These are phyloP conservation scores for Candida labiduridarum DNA, from an alignment of 1,139 yeast genomes.

Conservation along the genomic window DNA sequence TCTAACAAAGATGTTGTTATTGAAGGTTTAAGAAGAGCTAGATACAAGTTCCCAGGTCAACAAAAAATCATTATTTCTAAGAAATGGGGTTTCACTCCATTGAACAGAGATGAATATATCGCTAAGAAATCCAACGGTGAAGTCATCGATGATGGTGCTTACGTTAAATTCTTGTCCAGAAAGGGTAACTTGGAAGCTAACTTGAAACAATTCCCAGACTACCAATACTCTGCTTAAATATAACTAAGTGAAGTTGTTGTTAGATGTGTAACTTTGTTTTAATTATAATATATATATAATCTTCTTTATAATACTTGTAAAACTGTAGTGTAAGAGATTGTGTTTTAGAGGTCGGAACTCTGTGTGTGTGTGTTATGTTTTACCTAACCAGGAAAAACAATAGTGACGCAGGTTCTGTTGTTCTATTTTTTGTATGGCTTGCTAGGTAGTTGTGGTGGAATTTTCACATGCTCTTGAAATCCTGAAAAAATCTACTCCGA, in stretches of 20 bases:
- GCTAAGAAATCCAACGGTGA: slow-evolving; percentile 95
- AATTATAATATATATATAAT: neutral
- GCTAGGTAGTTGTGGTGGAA: neutral
- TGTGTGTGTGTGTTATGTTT: neutral
- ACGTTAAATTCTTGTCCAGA: slow-evolving; percentile 95
- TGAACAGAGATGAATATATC: slow-evolving; percentile 96
- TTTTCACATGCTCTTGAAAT: neutral
- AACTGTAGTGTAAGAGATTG: neutral
- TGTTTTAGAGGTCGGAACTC: neutral
- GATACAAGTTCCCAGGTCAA: slow-evolving; percentile 99
- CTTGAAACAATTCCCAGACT: slow-evolving; percentile 95
- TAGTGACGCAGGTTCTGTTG: neutral
- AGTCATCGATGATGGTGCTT: slow-evolving; percentile 99
- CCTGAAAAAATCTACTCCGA: neutral
- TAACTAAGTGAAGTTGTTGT: slow-evolving; percentile 9
- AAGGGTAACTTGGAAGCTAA: slow-evolving; percentile 94
- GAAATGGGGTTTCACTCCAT: slow-evolving; percentile 99
- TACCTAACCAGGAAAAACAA: neutral
- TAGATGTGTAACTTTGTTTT: neutral
- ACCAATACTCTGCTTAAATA: slow-evolving; percentile 54
- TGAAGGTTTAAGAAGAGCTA: slow-evolving; percentile 99
- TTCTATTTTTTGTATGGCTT: neutral
- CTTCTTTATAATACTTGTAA: neutral
- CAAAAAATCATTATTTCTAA: slow-evolving; percentile 98
- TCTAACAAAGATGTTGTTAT: slow-evolving; percentile 94